Evolutionary conservation across 2,329 filamentous ascomycete genomes (phyloP), one percentile per base, ranked within the genome.

Genomic region (Teratosphaeriaceae sp.): DNA sequence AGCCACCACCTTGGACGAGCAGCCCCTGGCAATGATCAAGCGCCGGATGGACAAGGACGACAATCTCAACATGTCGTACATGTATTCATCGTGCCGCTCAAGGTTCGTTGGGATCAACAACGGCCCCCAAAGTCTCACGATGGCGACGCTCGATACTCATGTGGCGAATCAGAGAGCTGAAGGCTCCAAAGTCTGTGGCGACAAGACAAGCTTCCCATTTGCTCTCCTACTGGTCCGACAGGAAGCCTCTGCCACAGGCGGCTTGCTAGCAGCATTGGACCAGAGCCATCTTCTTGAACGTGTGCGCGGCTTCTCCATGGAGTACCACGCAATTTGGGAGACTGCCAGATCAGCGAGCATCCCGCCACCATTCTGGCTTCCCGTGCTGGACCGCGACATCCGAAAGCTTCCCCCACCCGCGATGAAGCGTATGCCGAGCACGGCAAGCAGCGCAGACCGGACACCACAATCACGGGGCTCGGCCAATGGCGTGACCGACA

Each of bases 241-340:
- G 40, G 72, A 76, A 56, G 72, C 72, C 3, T 52, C 53, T 26
- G 54, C 59, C 24, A 59, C 60, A 19, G 53, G 57, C 16, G 57
- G 62, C 19, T 56, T 75, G 12, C 58, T 74, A 18, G 55, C 66
- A 37, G 58, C 59, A 4, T 60, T 76, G 18, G 68, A 75, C 45
- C 56, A 61, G 30, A 74, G 67, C 47, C 68, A 75, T 52, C 53
- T 75, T 35, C 70, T 74, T 15, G 72, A 77, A 49, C 66, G 73
- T 24, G 67, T 77, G 8, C 65, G 69, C 24, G 73, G 72, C 3
- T 77, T 77, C 50, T 75, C 73, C 1, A 53, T 77, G 8, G 72
- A 76, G 53, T 68, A 68, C 24, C 73, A 76, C 53, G 71, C 72
- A 22, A 66, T 76, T 5, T 74, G 71, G 65, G 61, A 64, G 27